A percentile compares a stretch with the other conserved stretches of the same genome.
Evolutionary conservation across 139 green algal genomes (phyloP).

Genomic region (Pseudopediastrum boryanum): DNA sequence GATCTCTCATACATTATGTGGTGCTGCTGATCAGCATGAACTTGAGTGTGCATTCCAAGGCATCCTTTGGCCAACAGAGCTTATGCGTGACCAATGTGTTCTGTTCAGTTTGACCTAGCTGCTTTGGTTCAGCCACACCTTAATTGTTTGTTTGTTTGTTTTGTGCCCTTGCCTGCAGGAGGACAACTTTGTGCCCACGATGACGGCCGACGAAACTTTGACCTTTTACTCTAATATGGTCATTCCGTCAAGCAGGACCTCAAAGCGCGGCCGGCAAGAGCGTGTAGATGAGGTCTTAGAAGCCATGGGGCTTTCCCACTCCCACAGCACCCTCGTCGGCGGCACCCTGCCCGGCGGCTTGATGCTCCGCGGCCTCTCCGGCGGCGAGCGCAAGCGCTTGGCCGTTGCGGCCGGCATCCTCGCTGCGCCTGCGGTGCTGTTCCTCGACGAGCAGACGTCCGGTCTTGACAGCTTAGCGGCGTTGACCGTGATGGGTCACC

Average conservation of each 20-base stretch:
- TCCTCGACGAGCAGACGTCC: slow-evolving; percentile 83
- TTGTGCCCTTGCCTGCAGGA: slow-evolving; percentile 32
- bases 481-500: slow-evolving; percentile 36
- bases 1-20: too few species aligned
- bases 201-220: slow-evolving; percentile 41
- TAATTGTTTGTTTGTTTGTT: too few species aligned
- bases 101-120: too few species aligned
- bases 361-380: slow-evolving; percentile 65
- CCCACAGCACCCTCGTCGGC: slow-evolving; percentile 50
- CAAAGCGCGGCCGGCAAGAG: neutral
- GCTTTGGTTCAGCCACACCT: too few species aligned
- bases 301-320: slow-evolving; percentile 12
- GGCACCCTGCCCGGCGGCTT: slow-evolving; percentile 74
- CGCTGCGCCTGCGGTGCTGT: slow-evolving; percentile 57
- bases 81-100: too few species aligned
- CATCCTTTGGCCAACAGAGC: too few species aligned
- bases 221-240: slow-evolving; percentile 38
- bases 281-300: slow-evolving; percentile 25
- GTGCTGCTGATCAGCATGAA: too few species aligned
- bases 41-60: too few species aligned
- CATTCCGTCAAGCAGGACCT: neutral
- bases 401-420: slow-evolving; percentile 78
- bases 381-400: slow-evolving; percentile 88
- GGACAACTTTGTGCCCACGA: slow-evolving; percentile 49
- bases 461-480: slow-evolving; percentile 55